Percentiles rank a stretch among this genome's conserved stretches.
Evolutionary conservation across 768 basidiomycete genomes (phyloP).

Genomic region (Agrocybe praecox): DNA sequence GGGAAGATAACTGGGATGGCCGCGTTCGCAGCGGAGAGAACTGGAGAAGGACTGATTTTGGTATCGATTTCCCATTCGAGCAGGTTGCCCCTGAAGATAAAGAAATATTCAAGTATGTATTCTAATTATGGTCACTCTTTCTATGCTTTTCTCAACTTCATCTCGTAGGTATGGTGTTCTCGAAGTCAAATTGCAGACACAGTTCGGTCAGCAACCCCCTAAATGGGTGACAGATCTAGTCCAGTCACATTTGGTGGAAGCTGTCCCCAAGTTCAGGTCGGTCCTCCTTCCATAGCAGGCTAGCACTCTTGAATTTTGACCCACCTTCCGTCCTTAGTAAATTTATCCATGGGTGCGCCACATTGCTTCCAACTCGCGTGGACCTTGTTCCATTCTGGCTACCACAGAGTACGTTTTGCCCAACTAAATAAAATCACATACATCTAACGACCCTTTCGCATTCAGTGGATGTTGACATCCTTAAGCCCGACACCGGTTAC

Average conservation of each 20-base stretch:
- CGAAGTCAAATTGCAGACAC: conserved; percentile 97
- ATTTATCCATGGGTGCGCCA: conserved; percentile 97
- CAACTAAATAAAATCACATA: not conserved
- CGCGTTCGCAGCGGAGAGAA: conserved; percentile 75
- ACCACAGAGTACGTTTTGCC: conserved; percentile 84
- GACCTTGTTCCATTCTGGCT: conserved; percentile 99
- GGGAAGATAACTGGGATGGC: conserved; percentile 98
- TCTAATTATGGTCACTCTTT: not conserved
- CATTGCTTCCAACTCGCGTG: conserved; percentile 88
- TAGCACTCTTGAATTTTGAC: not conserved
- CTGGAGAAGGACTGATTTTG: conserved; percentile 94
- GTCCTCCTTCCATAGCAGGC: conserved; percentile 9
- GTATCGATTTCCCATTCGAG: conserved; percentile 89
- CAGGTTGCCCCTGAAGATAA: conserved; percentile 77
- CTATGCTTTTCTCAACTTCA: not conserved
- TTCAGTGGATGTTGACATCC: conserved; percentile 91
- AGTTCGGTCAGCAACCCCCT: conserved; percentile 93
- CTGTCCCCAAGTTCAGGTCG: conserved; percentile 96
- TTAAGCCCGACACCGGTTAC: conserved; percentile 87
- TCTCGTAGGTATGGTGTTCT: conserved; percentile 78
- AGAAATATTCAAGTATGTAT: conserved; percentile 83
- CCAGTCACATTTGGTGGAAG: conserved; percentile 92
- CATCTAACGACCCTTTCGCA: not conserved
- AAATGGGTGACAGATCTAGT: conserved; percentile 98
- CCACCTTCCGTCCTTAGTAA: conserved; percentile 49